These are phyloP conservation scores for Aspergillus chevalieri DNA, from an alignment of 2,329 filamentous ascomycete species.

Conservation along the genomic window DNA sequence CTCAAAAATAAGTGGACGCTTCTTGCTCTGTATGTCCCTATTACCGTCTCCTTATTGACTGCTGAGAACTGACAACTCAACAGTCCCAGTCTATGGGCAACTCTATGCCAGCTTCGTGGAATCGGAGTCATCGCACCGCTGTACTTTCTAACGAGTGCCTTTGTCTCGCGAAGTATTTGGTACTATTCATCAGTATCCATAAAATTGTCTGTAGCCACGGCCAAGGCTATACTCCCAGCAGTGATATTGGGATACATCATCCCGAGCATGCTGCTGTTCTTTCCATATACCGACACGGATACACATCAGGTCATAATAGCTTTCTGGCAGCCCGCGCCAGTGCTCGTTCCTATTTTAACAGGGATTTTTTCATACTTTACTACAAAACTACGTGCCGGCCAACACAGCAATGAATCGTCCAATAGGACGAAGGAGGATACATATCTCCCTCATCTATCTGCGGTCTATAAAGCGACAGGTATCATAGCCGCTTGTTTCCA, in stretches of 20 bases:
- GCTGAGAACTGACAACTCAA: not conserved
- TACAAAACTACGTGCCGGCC: not conserved
- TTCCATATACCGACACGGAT: conserved; percentile 11
- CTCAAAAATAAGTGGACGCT: conserved; percentile 10
- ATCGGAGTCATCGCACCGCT: conserved; percentile 18
- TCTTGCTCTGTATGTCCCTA: conserved; percentile 1
- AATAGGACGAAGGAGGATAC: not conserved
- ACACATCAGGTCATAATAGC: conserved; percentile 14
- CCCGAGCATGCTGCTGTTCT: conserved; percentile 19
- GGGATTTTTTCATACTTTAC: conserved; percentile 5
- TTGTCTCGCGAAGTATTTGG: conserved; percentile 2
- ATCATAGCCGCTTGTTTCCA: conserved; percentile 7
- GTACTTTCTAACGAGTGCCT: conserved; percentile 17
- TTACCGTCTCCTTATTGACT: too few species aligned
- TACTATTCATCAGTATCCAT: conserved; percentile 11
- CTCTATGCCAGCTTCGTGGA: conserved; percentile 12
- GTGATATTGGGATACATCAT: conserved; percentile 19
- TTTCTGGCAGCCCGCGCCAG: conserved; percentile 18
- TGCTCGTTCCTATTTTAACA: conserved; percentile 14
- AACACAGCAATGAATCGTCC: not conserved
- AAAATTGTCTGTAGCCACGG: conserved; percentile 11
- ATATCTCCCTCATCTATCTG: conserved; percentile 2
- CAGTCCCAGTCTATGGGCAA: conserved; percentile 9
- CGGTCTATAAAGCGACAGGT: conserved; percentile 4
- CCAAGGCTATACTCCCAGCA: conserved; percentile 16